phyloP scores from a whole-genome alignment of 1,284 basidiomycete species.

The Ganoderma lingzhi region DNA sequence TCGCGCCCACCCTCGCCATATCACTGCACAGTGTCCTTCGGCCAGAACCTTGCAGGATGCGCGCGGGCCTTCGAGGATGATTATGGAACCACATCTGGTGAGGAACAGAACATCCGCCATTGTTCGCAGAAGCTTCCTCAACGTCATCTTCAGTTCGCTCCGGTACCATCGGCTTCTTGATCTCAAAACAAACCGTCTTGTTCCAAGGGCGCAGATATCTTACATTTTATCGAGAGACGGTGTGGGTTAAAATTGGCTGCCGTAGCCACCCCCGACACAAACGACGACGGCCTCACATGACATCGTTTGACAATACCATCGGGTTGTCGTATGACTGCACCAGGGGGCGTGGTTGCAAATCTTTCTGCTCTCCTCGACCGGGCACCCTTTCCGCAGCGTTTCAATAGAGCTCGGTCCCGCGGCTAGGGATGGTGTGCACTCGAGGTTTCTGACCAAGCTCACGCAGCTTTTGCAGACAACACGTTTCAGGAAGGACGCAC shows the following conservation, averaged over 20 bases:
- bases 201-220: background rate
- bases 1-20: constrained; percentile 3
- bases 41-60: background rate
- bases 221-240: background rate
- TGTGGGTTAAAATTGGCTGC: background rate
- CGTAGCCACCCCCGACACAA: background rate
- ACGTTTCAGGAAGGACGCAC: background rate
- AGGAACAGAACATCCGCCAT: background rate
- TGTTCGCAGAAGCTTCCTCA: background rate
- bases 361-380: background rate
- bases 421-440: background rate
- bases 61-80: background rate
- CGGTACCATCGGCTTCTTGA: constrained; percentile 9
- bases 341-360: background rate
- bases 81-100: background rate
- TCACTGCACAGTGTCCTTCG: background rate
- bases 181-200: background rate
- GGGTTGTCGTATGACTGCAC: background rate
- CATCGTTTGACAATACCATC: background rate
- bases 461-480: background rate
- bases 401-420: background rate
- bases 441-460: background rate
- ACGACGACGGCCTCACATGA: background rate
- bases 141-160: constrained; percentile 2
- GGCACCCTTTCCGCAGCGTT: background rate